Base-by-base conservation (phyloP, 2,329 filamentous ascomycete genomes). In the Colletotrichum lindemuthianum region DNA sequence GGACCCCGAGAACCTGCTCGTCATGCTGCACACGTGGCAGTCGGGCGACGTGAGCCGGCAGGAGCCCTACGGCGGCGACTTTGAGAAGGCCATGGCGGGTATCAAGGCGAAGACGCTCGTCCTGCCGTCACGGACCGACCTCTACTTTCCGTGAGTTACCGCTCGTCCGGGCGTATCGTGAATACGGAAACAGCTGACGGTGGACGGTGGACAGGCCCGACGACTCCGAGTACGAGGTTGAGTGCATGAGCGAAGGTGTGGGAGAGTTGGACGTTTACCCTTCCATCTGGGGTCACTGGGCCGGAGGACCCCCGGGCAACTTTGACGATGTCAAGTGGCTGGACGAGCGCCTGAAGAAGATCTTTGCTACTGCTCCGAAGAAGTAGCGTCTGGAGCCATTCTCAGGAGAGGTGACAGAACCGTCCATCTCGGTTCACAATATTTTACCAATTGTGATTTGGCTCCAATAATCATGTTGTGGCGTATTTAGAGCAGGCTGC, bases 1-100 rank as follows among this genome's bases (percentile, higher is more conserved):
- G 78, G 89, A 93, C 69, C 90, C 91, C 0, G 90, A 92, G 69
- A 92, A 93, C 66, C 80, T 93, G 72, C 79, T 93, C 0, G 84
- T 85, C 1, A 93, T 93, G 91, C 78, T 93, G 4, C 84, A 90
- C 39, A 93, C 91, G 0, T 96, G 92, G 92, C 91, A 95, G 74
- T 82, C 86, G 6, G 91, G 85, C 1, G 90, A 95, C 70, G 84
- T 87, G 53, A 91, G 90, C 4, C 77, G 85, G 6, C 90, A 93
- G 71, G 82, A 88, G 59, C 88, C 87, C 3, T 93, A 91, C 68
- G 84, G 89, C 63, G 88, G 86, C 1, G 78, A 91, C 67, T 90
- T 93, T 67, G 82, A 84, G 63, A 82, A 84, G 57, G 88, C 90
- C 0, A 83, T 95, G 86, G 80, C 82, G 50, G 83, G 81, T 3